Base-by-base conservation (phyloP, 345 rosid species). In the Sisymbrium irio region DNA sequence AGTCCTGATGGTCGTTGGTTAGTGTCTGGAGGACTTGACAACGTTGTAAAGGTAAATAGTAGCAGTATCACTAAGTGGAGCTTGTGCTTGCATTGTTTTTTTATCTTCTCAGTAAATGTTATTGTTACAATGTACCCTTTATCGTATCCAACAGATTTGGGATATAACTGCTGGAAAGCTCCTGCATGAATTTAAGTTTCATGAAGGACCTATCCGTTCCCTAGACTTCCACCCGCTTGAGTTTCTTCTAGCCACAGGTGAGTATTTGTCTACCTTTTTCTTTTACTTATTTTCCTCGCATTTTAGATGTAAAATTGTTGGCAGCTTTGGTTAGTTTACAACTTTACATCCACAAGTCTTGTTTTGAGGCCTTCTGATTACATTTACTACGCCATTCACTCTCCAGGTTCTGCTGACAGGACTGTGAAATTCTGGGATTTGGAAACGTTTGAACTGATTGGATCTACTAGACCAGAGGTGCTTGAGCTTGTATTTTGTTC, bases 1-100 rank as follows among this genome's bases (percentile, higher is more conserved):
- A 79, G 83, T 76, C 99, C 99, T 64, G 98, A 95, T 89, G 99
- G 99, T 37, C 99, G 98, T 27, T 95, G 99, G 99, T 90, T 95
- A 14, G 97, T 95, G 65, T 92, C 98, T 74, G 98, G 99, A 70
- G 99, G 99, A 84, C 78, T 65, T 65, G 99, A 96, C 77, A 90
- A 89, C 74, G 79, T 82, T 75, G 98, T 88, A 13, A 96, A 96
- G 97, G 99, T 96, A 77, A 54, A 54, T 51, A 53, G 44, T 61
- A 66, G 62, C 32, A 46, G 11, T 68, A 32, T 35, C 39, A 39
- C 7, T 9, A 58, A 60, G 27, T 49, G 58, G 63, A 36, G n/a
- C 15, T 57, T 59, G 18, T 63, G 27, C 69, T 66, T 13, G 27
- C 69, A 72, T 13, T 56, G 20, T 1, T 22, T 56, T 59, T 49